phyloP scores from a whole-genome alignment of 352 stramenopile genomes.

The Pythium chondricola region DNA sequence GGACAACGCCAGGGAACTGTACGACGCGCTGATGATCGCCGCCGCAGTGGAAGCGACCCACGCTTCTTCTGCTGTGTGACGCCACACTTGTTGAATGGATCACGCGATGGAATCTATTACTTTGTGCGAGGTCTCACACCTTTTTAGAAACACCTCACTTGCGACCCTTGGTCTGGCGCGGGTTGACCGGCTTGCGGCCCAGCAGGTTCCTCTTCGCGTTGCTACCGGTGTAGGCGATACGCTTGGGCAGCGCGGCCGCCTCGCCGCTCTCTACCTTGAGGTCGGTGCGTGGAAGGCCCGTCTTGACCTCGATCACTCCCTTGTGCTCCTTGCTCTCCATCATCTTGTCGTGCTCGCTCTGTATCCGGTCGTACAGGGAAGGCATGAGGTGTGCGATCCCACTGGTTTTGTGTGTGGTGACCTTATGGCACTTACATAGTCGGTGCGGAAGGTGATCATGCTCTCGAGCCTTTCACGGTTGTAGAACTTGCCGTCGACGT shows the following conservation, averaged over 20 bases:
- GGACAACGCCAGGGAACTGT: slow-evolving; percentile 51
- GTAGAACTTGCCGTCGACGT: slow-evolving; percentile 76
- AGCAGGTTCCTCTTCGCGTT: slow-evolving; percentile 29
- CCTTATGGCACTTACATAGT: slow-evolving; percentile 42
- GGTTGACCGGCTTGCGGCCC: slow-evolving; percentile 20
- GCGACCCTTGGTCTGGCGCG: slow-evolving; percentile 21
- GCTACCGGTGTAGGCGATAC: slow-evolving; percentile 11
- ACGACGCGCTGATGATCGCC: slow-evolving; percentile 59
- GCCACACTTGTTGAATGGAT: too few species aligned
- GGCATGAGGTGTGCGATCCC: too few species aligned
- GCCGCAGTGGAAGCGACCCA: slow-evolving; percentile 47
- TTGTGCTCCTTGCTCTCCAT: slow-evolving; percentile 43
- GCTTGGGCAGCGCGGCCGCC: slow-evolving; percentile 18
- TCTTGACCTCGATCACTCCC: slow-evolving; percentile 50
- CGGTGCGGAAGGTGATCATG: slow-evolving; percentile 81
- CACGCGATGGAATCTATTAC: too few species aligned
- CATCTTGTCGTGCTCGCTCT: slow-evolving; percentile 73
- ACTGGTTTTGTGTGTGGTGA: too few species aligned
- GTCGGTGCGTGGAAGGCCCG: slow-evolving; percentile 61
- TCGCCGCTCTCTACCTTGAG: slow-evolving; percentile 25
- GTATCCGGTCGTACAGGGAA: not conserved
- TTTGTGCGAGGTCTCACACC: too few species aligned
- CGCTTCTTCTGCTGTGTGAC: too few species aligned
- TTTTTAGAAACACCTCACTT: too few species aligned
- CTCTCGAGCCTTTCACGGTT: slow-evolving; percentile 84